phyloP scores from a whole-genome alignment of 1,139 yeast species.

The Saccharomyces hybrid region DNA sequence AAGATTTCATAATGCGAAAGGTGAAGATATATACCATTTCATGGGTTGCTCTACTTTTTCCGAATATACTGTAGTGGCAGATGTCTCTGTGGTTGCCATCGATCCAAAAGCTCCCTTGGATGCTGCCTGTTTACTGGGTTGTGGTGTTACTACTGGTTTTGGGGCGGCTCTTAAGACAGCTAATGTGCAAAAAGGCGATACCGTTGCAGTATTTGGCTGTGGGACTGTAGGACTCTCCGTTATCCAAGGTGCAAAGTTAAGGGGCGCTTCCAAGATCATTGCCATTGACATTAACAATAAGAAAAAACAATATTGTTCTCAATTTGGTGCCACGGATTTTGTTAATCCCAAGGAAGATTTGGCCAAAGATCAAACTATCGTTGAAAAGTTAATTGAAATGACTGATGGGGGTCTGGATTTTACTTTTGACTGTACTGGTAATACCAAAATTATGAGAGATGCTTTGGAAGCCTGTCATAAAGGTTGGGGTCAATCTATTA shows the following conservation, averaged over 20 bases:
- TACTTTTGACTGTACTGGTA: slow-evolving; percentile 98
- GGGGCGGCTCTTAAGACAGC: slow-evolving; percentile 98
- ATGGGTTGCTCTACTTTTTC: slow-evolving; percentile 98
- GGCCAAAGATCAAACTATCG: slow-evolving; percentile 68
- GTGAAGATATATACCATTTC: slow-evolving; percentile 77
- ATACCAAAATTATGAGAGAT: slow-evolving; percentile 85
- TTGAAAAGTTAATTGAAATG: slow-evolving; percentile 74
- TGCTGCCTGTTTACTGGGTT: slow-evolving; percentile 86
- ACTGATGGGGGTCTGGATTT: slow-evolving; percentile 96
- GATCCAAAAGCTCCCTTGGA: slow-evolving; percentile 77
- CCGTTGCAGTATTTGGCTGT: slow-evolving; percentile 93
- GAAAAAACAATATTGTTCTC: slow-evolving; percentile 76
- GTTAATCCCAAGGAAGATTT: slow-evolving; percentile 68
- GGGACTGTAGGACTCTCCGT: slow-evolving; percentile 96
- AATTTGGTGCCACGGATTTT: slow-evolving; percentile 95
- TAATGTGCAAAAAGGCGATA: slow-evolving; percentile 84
- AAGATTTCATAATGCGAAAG: slow-evolving; percentile 71
- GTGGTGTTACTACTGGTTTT: slow-evolving; percentile 97
- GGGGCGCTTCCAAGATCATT: slow-evolving; percentile 75
- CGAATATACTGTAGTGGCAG: slow-evolving; percentile 96
- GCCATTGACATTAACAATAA: slow-evolving; percentile 80
- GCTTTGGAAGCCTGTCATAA: slow-evolving; percentile 97
- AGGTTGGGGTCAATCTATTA: slow-evolving; percentile 95
- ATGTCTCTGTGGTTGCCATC: slow-evolving; percentile 93
- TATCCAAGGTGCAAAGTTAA: slow-evolving; percentile 84